Conservation (phyloP, 2,329 filamentous ascomycete species). For the Fonsecaea multimorphosa region DNA sequence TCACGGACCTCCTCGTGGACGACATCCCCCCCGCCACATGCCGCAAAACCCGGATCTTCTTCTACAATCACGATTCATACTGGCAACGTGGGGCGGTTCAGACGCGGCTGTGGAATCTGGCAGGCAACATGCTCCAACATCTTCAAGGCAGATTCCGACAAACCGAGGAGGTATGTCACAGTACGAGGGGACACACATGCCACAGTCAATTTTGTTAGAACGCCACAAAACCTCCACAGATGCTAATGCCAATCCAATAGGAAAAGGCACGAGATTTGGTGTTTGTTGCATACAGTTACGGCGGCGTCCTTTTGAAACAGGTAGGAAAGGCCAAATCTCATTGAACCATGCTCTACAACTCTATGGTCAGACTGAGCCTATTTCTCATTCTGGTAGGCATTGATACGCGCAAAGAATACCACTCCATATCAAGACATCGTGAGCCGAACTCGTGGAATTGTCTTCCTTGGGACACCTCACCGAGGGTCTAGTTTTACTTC, state of each 20-base stretch:
- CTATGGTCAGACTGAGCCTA: too few relatives aligned
- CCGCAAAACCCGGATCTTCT: background rate
- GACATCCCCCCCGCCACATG: background rate
- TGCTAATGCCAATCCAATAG: background rate
- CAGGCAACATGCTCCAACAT: background rate
- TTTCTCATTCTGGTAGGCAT: too few relatives aligned
- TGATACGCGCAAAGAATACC: too few relatives aligned
- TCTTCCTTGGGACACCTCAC: slow-evolving; percentile 1
- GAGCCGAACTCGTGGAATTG: background rate
- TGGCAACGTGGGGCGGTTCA: background rate
- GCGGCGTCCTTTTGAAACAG: background rate
- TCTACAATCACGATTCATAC: slow-evolving; percentile 7
- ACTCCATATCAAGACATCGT: background rate
- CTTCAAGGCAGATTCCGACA: too few relatives aligned
- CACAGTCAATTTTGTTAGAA: too few relatives aligned
- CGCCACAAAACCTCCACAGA: too few relatives aligned
- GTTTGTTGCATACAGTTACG: slow-evolving; percentile 4
- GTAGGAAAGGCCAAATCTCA: background rate
- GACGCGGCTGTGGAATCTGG: slow-evolving; percentile 1
- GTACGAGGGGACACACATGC: too few relatives aligned
- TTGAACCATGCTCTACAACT: too few relatives aligned
- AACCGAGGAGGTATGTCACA: too few relatives aligned
- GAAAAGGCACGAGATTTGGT: background rate
- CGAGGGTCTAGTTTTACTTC: background rate
- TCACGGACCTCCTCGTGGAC: background rate